Conservation (phyloP, 805 yeast genomes). For the Kluyveromyces nonfermentans region DNA sequence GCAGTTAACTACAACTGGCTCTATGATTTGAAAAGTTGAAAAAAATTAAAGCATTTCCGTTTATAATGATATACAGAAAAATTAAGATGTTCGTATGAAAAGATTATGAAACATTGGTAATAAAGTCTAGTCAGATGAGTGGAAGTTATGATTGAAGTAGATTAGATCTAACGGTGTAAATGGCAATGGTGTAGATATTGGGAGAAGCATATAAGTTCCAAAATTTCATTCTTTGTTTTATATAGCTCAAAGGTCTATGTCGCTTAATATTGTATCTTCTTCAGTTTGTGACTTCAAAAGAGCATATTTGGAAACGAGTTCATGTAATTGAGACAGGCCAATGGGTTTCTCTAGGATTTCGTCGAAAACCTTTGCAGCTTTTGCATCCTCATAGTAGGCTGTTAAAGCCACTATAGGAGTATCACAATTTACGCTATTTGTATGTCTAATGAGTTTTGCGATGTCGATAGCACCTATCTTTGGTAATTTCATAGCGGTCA, state of each 20-base stretch:
- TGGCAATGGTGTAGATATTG: too few relatives aligned
- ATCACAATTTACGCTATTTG: slow-evolving; percentile 64
- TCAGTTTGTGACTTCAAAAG: slow-evolving; percentile 25
- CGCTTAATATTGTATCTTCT: slow-evolving; percentile 27
- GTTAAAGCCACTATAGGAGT: slow-evolving; percentile 76
- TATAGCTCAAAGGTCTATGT: slow-evolving; percentile 13
- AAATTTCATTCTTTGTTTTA: too few relatives aligned
- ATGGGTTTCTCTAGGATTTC: slow-evolving; percentile 70
- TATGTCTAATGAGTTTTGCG: slow-evolving; percentile 62
- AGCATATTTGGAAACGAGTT: slow-evolving; percentile 24
- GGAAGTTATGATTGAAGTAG: too few relatives aligned
- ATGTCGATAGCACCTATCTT: slow-evolving; percentile 68
- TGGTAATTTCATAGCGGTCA: slow-evolving; percentile 63
- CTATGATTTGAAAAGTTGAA: neutral
- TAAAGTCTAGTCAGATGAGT: too few relatives aligned
- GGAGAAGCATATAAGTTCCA: too few relatives aligned
- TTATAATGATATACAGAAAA: neutral
- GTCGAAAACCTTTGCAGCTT: slow-evolving; percentile 43
- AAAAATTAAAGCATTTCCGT: neutral
- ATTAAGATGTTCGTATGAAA: neutral
- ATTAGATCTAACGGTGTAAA: too few relatives aligned
- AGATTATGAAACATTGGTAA: neutral
- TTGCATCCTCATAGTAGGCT: slow-evolving; percentile 60
- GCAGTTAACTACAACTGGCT: neutral
- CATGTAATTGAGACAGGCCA: slow-evolving; percentile 17